Evolutionary conservation across 495 filamentous ascomycete genomes (phyloP).

Genomic region (Sphaerosporella brunnea): DNA sequence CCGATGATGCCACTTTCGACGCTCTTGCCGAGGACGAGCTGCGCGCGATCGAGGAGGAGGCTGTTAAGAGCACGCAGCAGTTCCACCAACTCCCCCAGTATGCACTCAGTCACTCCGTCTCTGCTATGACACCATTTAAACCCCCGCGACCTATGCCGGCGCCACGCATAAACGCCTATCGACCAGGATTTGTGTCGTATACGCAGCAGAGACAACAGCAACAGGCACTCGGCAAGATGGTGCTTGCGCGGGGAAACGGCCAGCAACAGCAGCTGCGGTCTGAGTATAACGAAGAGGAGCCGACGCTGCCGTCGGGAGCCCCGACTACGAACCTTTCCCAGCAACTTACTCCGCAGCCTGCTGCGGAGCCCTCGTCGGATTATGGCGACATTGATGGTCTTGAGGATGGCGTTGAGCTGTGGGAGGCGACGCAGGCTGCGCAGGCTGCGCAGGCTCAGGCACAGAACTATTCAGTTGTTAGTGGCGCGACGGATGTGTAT

Average conservation of each 20-base stretch:
- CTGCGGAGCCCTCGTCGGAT: neutral
- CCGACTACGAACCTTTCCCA: neutral
- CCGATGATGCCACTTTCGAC: constrained; percentile 23
- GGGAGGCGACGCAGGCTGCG: neutral
- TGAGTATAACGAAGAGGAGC: neutral
- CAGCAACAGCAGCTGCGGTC: neutral
- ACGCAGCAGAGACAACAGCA: neutral
- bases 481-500: neutral
- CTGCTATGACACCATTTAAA: neutral
- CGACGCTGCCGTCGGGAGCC: neutral
- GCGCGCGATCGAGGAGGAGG: constrained; percentile 23
- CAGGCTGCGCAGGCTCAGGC: neutral
- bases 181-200: no score
- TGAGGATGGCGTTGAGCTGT: neutral
- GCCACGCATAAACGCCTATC: no score
- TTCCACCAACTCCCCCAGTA: neutral
- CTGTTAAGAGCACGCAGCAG: constrained; percentile 14
- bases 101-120: neutral
- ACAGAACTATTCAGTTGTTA: neutral
- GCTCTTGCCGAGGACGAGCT: constrained; percentile 23
- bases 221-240: no score
- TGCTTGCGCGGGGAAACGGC: neutral
- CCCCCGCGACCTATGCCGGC: no score
- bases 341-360: neutral
- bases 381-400: constrained; percentile 2